A percentile compares a stretch with the other conserved stretches of the same genome.
Evolutionary conservation across 495 filamentous ascomycete genomes (phyloP).

Genomic region (Lineolata rhizophorae): DNA sequence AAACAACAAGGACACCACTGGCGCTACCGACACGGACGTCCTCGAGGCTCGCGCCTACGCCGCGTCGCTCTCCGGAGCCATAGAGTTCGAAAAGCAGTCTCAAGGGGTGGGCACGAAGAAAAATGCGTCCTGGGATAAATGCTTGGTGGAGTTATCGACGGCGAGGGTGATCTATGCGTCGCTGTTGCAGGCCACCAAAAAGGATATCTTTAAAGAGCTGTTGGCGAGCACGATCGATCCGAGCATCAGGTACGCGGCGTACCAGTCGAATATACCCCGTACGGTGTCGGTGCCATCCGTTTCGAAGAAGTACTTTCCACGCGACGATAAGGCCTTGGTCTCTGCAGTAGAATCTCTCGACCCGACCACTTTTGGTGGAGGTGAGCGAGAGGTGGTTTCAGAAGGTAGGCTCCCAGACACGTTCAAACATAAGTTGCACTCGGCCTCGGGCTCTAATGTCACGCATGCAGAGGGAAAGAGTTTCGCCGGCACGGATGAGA

Average conservation of each 20-base stretch:
- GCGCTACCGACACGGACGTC: constrained; percentile 46
- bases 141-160: constrained; percentile 50
- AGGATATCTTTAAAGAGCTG: constrained; percentile 67
- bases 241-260: constrained; percentile 83
- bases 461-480: not conserved
- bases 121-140: constrained; percentile 40
- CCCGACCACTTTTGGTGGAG: not conserved
- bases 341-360: constrained; percentile 33
- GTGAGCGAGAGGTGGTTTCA: no score
- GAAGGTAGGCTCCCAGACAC: no score
- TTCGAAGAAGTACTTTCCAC: constrained; percentile 51
- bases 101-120: constrained; percentile 10
- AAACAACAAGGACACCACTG: constrained; percentile 30
- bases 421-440: no score
- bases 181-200: constrained; percentile 37
- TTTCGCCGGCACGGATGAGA: constrained; percentile 22
- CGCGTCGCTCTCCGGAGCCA: constrained; percentile 46
- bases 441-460: no score
- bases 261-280: constrained; percentile 64
- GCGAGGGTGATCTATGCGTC: constrained; percentile 66
- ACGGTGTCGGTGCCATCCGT: constrained; percentile 60
- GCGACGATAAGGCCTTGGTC: constrained; percentile 30
- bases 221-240: constrained; percentile 73
- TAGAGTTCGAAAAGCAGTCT: constrained; percentile 58
- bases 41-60: constrained; percentile 77